Percentiles rank a stretch among this genome's conserved stretches.
These are phyloP conservation scores for Astrothelium macrocarpum DNA, from an alignment of 495 filamentous ascomycete genomes.

Conservation along the genomic window DNA sequence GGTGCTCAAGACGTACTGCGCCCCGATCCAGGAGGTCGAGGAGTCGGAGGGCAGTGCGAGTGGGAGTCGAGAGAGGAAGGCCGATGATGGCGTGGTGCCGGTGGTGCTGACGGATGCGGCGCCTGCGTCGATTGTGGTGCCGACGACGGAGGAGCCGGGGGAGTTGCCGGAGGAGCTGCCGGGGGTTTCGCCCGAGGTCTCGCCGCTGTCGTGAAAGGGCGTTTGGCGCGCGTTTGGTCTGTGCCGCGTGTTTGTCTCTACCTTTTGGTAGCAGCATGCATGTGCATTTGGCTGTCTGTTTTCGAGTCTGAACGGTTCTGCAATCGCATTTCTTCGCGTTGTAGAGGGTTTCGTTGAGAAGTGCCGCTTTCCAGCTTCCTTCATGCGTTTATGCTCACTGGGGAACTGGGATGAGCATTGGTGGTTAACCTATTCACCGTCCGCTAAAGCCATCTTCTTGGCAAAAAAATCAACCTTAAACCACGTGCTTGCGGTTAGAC, in stretches of 20 bases:
- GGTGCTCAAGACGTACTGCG: slow-evolving; percentile 60
- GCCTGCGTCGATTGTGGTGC: background rate
- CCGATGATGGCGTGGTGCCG: slow-evolving; percentile 10
- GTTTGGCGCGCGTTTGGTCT: background rate
- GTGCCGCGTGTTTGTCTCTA: background rate
- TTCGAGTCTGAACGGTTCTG: background rate
- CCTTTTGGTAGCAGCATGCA: background rate
- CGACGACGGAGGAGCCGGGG: background rate
- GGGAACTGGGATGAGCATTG: too few relatives aligned
- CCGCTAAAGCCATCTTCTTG: background rate
- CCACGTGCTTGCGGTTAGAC: background rate
- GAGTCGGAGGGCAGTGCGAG: slow-evolving; percentile 18
- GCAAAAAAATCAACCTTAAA: background rate
- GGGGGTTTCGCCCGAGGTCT: slow-evolving; percentile 12
- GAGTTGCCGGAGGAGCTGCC: too few relatives aligned
- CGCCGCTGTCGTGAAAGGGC: slow-evolving; percentile 12
- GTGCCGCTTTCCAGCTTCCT: too few relatives aligned
- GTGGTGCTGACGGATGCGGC: background rate
- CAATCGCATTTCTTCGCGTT: too few relatives aligned
- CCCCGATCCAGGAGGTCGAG: slow-evolving; percentile 48
- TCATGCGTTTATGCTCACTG: too few relatives aligned
- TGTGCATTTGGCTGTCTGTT: background rate
- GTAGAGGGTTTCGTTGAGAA: too few relatives aligned
- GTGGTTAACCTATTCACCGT: too few relatives aligned
- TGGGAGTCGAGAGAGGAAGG: too few relatives aligned